These are phyloP conservation scores for Sphaceloma murrayae DNA, from an alignment of 2,329 filamentous ascomycete genomes.

Conservation along the genomic window DNA sequence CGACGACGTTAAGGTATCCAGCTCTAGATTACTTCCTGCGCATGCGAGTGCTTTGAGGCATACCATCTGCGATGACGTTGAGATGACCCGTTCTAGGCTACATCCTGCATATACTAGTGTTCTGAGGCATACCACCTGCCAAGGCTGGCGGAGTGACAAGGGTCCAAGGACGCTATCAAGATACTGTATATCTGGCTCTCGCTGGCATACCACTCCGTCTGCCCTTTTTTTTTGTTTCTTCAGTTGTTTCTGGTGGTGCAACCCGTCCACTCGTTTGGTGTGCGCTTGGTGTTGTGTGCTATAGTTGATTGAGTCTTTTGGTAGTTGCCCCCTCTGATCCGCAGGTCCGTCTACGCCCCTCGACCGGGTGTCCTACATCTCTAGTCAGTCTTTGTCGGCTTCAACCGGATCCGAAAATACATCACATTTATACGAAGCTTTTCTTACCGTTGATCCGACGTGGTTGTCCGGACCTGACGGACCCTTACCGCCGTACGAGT, in stretches of 20 bases:
- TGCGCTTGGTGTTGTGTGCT: not conserved
- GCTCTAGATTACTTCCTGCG: too few relatives aligned
- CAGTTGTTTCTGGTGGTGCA: not conserved
- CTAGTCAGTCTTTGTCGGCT: slow-evolving; percentile 1
- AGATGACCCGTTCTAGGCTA: too few relatives aligned
- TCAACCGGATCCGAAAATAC: not conserved
- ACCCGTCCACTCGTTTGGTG: slow-evolving; percentile 5
- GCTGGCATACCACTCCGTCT: not conserved
- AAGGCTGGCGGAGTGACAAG: not conserved
- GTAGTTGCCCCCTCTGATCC: not conserved
- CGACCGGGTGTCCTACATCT: not conserved
- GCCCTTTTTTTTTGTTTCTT: not conserved
- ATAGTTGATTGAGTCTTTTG: not conserved
- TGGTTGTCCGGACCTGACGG: not conserved
- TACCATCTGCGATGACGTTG: not conserved
- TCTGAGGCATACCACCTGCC: slow-evolving; percentile 2
- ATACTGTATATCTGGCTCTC: not conserved
- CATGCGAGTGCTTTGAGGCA: slow-evolving; percentile 1
- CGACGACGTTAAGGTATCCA: not conserved
- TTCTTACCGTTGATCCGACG: slow-evolving; percentile 1
- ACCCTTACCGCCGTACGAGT: slow-evolving; percentile 1
- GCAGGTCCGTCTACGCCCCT: not conserved
- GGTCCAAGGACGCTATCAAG: not conserved
- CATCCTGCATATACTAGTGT: too few relatives aligned
- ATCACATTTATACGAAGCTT: not conserved